Conservation (phyloP, 2,329 filamentous ascomycete genomes). For the Verticillium nonalfalfae region DNA sequence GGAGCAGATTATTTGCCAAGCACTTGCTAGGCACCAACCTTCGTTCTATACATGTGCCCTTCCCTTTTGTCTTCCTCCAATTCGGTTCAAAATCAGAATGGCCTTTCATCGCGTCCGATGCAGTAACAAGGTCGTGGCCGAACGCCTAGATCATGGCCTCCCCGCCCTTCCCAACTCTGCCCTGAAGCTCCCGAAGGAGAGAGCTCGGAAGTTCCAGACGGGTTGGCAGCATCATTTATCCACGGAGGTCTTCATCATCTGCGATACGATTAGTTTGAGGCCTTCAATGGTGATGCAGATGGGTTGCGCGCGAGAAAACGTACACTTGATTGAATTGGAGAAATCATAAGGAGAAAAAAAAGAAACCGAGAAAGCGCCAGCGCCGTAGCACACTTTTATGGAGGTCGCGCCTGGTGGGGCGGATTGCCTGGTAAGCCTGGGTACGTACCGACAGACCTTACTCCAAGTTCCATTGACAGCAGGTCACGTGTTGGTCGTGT, state of each 20-base stretch:
- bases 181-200: slow-evolving; percentile 86
- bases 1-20: background rate
- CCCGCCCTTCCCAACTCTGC: slow-evolving; percentile 62
- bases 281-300: background rate
- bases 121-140: slow-evolving; percentile 98
- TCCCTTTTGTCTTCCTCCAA: slow-evolving; percentile 7
- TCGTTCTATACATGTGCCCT: background rate
- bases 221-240: slow-evolving; percentile 74
- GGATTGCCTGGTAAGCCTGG: background rate
- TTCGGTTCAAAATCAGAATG: slow-evolving; percentile 74
- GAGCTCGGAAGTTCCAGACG: slow-evolving; percentile 67
- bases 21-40: background rate
- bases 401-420: background rate
- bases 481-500: too few relatives aligned
- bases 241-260: slow-evolving; percentile 99
- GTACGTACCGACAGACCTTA: background rate
- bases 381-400: background rate
- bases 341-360: slow-evolving; percentile 69
- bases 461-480: too few relatives aligned
- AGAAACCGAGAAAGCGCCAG: slow-evolving; percentile 14
- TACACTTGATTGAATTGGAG: slow-evolving; percentile 99
- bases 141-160: slow-evolving; percentile 94
- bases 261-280: slow-evolving; percentile 23
- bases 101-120: slow-evolving; percentile 92
- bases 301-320: slow-evolving; percentile 32